Percentiles rank a stretch among this genome's conserved stretches.
These are phyloP conservation scores for Rhodotorula sp. DNA, from an alignment of 1,284 basidiomycete genomes.

Conservation along the genomic window DNA sequence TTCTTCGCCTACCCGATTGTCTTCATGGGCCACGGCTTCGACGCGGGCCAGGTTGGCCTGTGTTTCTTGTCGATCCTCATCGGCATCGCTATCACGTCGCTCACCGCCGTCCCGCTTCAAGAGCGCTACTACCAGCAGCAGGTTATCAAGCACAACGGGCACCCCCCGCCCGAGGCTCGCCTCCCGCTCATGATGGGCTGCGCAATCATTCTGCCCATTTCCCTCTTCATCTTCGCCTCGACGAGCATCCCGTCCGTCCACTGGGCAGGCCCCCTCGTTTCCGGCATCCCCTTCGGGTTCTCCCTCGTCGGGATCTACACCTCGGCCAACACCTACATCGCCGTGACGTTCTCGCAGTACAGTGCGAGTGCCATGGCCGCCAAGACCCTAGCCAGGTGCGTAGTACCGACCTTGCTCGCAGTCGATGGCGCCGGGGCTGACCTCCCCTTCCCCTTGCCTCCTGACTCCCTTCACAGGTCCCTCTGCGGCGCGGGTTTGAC, in stretches of 20 bases:
- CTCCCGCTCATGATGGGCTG: slow-evolving; percentile 48
- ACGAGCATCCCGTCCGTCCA: slow-evolving; percentile 52
- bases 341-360: slow-evolving; percentile 53
- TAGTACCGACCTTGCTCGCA: slow-evolving; percentile 58
- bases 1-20: slow-evolving; percentile 23
- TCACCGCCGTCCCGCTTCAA: slow-evolving; percentile 38
- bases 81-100: slow-evolving; percentile 48
- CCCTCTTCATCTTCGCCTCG: slow-evolving; percentile 55
- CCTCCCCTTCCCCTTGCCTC: not conserved
- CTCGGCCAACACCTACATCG: slow-evolving; percentile 49
- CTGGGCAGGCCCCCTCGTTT: slow-evolving; percentile 50
- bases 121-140: slow-evolving; percentile 31
- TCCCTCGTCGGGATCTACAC: slow-evolving; percentile 51
- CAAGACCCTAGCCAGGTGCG: slow-evolving; percentile 66
- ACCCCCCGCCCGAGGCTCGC: slow-evolving; percentile 46
- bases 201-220: slow-evolving; percentile 50
- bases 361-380: slow-evolving; percentile 66
- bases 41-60: slow-evolving; percentile 14
- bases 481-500: slow-evolving; percentile 58
- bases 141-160: slow-evolving; percentile 9
- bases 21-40: slow-evolving; percentile 15
- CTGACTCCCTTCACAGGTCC: slow-evolving; percentile 47
- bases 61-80: slow-evolving; percentile 26
- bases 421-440: slow-evolving; percentile 7
- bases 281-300: slow-evolving; percentile 54